Base-by-base conservation (phyloP, 2,329 filamentous ascomycete genomes). In the Stagonosporopsis cucurbitacearum region DNA sequence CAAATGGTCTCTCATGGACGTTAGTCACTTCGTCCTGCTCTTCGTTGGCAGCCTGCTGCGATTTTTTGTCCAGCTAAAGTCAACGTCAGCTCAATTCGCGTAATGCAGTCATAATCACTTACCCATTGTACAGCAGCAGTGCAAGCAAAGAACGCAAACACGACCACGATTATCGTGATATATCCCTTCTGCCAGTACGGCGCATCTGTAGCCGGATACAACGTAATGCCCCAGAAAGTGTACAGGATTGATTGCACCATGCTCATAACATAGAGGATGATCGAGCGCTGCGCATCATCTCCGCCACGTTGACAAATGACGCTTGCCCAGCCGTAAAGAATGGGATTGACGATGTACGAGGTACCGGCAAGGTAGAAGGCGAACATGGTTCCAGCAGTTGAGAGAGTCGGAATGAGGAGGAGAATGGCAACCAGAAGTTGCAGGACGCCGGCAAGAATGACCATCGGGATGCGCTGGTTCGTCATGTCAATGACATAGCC, bases 191-290 rank as follows among this genome's bases (percentile, higher is more conserved):
- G 69, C 70, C 78, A 80, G 48, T 80, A 79, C 3, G 78, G 77
- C 0, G 77, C 77, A 54, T 80, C 76, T 5, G 69, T 71, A 0
- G 77, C 77, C 12, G 76, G 67, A 33, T 80, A 80, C 7, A 81
- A 59, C 0, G 70, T 63, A 5, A 81, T 78, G 0, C 78, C 79
- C 78, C 79, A 81, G 44, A 79, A 80, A 0, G 79, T 80, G 57
- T 77, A 80, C 23, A 81, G 54, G 0, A 76, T 65, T 37, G 72
- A 73, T 13, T 74, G 72, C 2, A 72, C 70, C 22, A 75, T 73
- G 11, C 77, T 78, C 77, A 80, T 80, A 0, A 70, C 69, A 36
- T 75, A 76, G 0, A 81, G 58, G 0, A 75, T 76, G 2, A 80
- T 70, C 11, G 74, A 74, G 11, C 79, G 65, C 0, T 71, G 59